Evolutionary conservation across 73 alveolate genomes (phyloP), one percentile per base, ranked within the genome.

Genomic region (Durusdinium trenchii): DNA sequence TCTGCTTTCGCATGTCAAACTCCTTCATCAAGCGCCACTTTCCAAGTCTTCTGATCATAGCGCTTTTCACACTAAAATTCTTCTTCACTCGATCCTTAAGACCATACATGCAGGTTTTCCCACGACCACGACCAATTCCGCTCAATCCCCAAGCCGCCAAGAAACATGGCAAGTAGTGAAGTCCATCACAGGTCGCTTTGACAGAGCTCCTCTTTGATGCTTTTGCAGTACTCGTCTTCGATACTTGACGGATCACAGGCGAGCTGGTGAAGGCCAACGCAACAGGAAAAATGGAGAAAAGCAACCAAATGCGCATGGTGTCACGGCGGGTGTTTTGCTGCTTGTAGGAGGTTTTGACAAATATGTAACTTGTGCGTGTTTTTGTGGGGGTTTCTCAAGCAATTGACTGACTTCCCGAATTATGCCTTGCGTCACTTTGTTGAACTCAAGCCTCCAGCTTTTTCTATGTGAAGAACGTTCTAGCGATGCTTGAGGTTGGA

Each of bases 1-100:
- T 92, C 91, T 92, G 98, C 81, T 69, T 92, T 76, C 98, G 90
- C 98, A 92, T 92, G 61, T 92, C 98, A 18, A 92, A 92, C 91
- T 92, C 98, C 91, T 92, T 92, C 98, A 73, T 69, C 98, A 92
- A 81, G 12, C 89, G 91, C 89, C 89, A 75, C 45, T 92, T 92
- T 78, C 98, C 98, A 38, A 92, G 91, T 20, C 91, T 32, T 2
- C 91, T 73, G 91, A 92, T 92, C 98, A 92, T 92, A 43, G 98
- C 98, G 51, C 98, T 92, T 57, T 92, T 92, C 81, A 75, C 91
- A 45, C 98, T 92, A 81, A 92, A 69, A 64, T 69, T 60, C 91
- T 92, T 92, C 48, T 92, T 92, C 73, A 92, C 98, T 23, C 98
- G 89, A 42, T 92, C 98, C 52, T 92, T 89, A 51, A 89, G 52